Evolutionary conservation across 2,329 filamentous ascomycete species (phyloP), one percentile per base, ranked within the genome.

Genomic region (Cladosporium sp.): DNA sequence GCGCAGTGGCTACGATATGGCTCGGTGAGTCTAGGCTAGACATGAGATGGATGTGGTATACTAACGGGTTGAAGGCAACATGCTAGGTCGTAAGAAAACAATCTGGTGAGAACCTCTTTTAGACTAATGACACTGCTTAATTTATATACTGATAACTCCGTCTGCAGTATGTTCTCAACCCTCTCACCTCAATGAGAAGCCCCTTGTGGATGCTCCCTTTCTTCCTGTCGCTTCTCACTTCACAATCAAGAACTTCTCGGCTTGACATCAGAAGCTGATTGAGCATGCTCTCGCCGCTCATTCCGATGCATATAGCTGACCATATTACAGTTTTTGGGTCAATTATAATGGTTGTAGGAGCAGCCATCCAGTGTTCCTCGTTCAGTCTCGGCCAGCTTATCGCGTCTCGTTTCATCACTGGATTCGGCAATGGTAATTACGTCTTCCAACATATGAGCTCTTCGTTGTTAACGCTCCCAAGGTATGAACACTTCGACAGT

Each of bases 401-500:
- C 59, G 77, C 84, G 41, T 83, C 82, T 18, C 80, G 84, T 64
- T 70, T 86, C 21, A 76, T 86, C 18, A 83, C 83, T 24, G 84
- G 84, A 36, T 77, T 84, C 65, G 85, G 84, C 7, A 85, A 85
- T 65, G 82, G 82, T 24, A 82, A 83, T 67, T 81, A 81, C 68
- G 61, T 78, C 14, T 80, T 7, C 8, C 21, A n/a, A 15, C 5
- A 30, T 10, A 18, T 28, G 12, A 18, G 4, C 14, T 1, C 1
- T 3, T 58, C 80, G 83, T 70, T 75, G 75, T 14, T 79, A 78
- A 44, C 74, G 81, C 8, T 83, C 79, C 67, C 51, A 1, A 77
- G 74, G 83, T 28, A 76, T 85, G 74, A 85, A 84, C 68, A 84
- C 82, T 0, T 82, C 81, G 0, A 84, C 82, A 0, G 82, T 85